Evolutionary conservation across 139 green algal genomes (phyloP).

Genomic region (Chlorella sp.): DNA sequence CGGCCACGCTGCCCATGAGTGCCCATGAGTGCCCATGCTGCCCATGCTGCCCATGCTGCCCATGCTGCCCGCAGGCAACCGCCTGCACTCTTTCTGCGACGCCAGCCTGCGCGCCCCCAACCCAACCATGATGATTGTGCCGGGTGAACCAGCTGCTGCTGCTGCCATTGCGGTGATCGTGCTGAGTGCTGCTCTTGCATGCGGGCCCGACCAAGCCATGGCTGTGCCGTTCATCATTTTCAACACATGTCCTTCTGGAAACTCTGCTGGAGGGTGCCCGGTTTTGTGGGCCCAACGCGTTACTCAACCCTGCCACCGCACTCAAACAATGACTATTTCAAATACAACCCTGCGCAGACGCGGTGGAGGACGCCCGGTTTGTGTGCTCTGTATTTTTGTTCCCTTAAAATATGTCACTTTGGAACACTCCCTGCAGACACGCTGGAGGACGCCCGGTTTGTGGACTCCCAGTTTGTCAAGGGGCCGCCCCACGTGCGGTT

Average conservation of each 20-base stretch:
- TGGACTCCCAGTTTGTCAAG: neutral
- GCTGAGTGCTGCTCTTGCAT: no score
- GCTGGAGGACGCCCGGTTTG: slow-evolving; percentile 19
- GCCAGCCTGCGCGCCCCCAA: slow-evolving; percentile 13
- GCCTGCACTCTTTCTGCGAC: slow-evolving; percentile 26
- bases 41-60: neutral
- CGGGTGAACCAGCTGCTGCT: neutral
- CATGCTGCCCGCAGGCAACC: neutral
- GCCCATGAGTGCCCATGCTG: neutral
- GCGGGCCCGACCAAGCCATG: no score
- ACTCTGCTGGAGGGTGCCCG: no score
- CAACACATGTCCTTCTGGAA: no score
- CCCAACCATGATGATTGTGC: slow-evolving; percentile 29
- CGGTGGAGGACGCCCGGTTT: slow-evolving; percentile 21
- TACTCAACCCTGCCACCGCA: no score
- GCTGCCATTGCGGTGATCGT: no score
- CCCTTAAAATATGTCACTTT: no score
- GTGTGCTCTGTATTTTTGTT: no score
- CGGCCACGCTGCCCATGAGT: neutral
- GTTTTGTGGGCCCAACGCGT: no score
- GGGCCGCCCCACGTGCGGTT: slow-evolving; percentile 16
- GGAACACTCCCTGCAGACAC: slow-evolving; percentile 28
- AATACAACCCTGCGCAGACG: no score
- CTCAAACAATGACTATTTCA: no score
- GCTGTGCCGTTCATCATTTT: no score